phyloP scores from a whole-genome alignment of 1,139 yeast genomes.

The Geotrichum cucujoidarum region DNA sequence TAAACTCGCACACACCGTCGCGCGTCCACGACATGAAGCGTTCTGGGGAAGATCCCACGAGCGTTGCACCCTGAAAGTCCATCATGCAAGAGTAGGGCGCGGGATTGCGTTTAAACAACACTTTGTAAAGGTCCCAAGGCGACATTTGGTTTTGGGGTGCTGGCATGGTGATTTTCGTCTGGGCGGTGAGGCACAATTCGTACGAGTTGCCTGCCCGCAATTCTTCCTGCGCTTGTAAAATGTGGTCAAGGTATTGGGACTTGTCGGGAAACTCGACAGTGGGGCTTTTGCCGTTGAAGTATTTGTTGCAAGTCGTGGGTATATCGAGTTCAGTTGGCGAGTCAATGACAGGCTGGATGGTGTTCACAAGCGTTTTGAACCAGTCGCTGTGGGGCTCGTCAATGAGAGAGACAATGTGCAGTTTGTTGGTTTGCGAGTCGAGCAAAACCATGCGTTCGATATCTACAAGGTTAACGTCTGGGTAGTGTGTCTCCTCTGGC shows the following conservation, averaged over 20 bases:
- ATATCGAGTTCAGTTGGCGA: constrained; percentile 8
- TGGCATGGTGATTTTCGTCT: constrained; percentile 52
- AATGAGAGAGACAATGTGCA: constrained; percentile 53
- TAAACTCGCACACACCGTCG: constrained; percentile 56
- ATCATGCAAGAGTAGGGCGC: constrained; percentile 88
- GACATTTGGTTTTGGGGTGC: constrained; percentile 24
- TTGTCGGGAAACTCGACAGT: constrained; percentile 51
- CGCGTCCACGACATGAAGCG: constrained; percentile 74
- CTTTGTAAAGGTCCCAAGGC: constrained; percentile 79
- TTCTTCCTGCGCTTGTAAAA: constrained; percentile 60
- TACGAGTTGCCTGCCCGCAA: constrained; percentile 85
- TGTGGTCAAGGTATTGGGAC: constrained; percentile 50
- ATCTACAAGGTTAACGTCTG: constrained; percentile 72
- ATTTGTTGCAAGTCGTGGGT: constrained; percentile 23
- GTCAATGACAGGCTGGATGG: constrained; percentile 11
- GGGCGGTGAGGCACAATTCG: constrained; percentile 85
- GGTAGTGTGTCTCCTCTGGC: constrained; percentile 32
- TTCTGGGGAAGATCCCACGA: constrained; percentile 92
- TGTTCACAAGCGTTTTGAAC: constrained; percentile 29
- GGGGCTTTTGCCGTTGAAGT: constrained; percentile 26
- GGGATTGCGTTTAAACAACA: constrained; percentile 69
- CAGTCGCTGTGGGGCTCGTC: constrained; percentile 38
- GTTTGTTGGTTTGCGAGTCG: constrained; percentile 46
- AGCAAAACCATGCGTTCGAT: constrained; percentile 61
- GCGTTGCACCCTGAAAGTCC: constrained; percentile 56